Percentiles rank a stretch among this genome's conserved stretches.
Evolutionary conservation across 2,329 filamentous ascomycete genomes (phyloP).

Genomic region (Acephala macrosclerotiorum): DNA sequence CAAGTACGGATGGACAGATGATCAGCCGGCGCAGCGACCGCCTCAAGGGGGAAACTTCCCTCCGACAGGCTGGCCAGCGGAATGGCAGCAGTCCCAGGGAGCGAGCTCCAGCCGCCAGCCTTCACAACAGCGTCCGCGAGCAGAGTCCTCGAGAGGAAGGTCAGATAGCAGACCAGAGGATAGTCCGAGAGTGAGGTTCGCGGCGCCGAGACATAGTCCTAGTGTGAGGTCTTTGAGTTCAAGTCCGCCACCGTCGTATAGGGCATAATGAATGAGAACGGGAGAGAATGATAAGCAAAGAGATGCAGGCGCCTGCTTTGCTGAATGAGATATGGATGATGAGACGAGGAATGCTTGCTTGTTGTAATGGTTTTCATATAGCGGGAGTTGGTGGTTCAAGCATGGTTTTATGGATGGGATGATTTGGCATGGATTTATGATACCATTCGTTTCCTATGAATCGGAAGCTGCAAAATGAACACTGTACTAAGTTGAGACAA

Average conservation of each 20-base stretch:
- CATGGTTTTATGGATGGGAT: neutral
- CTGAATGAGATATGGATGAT: neutral
- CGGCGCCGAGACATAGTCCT: constrained; percentile 64
- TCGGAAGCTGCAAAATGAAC: neutral
- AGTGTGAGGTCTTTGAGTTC: constrained; percentile 48
- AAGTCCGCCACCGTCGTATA: constrained; percentile 32
- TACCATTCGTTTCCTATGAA: constrained; percentile 13
- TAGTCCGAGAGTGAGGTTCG: constrained; percentile 83
- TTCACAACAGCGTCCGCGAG: constrained; percentile 12
- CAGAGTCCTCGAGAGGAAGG: constrained; percentile 26
- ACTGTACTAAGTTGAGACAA: neutral
- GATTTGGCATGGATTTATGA: neutral
- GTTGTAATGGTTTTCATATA: constrained; percentile 1
- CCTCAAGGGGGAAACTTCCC: constrained; percentile 27
- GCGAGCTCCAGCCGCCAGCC: neutral
- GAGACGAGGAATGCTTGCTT: neutral
- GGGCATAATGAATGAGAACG: constrained; percentile 13
- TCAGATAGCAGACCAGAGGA: constrained; percentile 22
- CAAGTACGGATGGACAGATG: constrained; percentile 38
- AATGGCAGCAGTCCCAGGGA: constrained; percentile 36
- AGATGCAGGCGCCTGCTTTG: neutral
- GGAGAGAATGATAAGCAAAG: constrained; percentile 6
- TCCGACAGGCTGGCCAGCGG: constrained; percentile 36
- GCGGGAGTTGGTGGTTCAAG: constrained; percentile 10
- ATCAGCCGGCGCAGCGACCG: constrained; percentile 18